These are phyloP conservation scores for Macrophomina tecta DNA, from an alignment of 2,329 filamentous ascomycete genomes.

Conservation along the genomic window DNA sequence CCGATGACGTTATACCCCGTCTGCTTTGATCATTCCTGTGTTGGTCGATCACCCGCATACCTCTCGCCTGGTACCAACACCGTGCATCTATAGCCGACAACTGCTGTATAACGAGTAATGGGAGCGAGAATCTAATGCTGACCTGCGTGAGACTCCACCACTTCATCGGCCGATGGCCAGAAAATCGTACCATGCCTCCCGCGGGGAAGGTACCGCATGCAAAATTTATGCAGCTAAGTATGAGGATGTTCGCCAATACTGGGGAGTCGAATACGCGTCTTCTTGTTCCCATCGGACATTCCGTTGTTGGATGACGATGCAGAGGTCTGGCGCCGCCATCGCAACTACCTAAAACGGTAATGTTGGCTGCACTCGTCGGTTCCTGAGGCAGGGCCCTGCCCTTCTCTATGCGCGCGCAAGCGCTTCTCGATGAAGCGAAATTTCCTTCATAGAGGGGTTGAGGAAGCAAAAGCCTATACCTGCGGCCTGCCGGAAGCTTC, in stretches of 20 bases:
- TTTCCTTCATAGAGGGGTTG: not conserved
- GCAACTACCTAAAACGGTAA: not conserved
- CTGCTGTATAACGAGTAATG: not conserved
- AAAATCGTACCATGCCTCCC: constrained; percentile 6
- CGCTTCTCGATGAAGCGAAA: not conserved
- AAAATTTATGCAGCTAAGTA: not conserved
- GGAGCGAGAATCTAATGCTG: not conserved
- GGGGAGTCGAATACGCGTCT: not conserved
- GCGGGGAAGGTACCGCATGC: not conserved
- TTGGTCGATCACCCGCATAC: constrained; percentile 12
- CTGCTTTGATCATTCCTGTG: not conserved
- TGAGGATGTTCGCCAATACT: not conserved
- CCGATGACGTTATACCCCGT: not conserved
- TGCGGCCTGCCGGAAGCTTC: not conserved
- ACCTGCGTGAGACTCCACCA: not conserved
- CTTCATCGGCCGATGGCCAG: not conserved
- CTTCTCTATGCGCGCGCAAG: not conserved
- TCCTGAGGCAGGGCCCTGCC: not conserved
- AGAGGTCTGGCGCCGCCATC: not conserved
- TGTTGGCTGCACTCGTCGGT: not conserved
- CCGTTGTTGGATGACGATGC: not conserved
- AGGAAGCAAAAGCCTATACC: not conserved
- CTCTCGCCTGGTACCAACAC: constrained; percentile 13
- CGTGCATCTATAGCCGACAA: constrained; percentile 3
- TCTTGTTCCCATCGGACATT: not conserved